Evolutionary conservation across 2,329 filamentous ascomycete species (phyloP), one percentile per base, ranked within the genome.

Genomic region (Davidsoniella eucalypti): DNA sequence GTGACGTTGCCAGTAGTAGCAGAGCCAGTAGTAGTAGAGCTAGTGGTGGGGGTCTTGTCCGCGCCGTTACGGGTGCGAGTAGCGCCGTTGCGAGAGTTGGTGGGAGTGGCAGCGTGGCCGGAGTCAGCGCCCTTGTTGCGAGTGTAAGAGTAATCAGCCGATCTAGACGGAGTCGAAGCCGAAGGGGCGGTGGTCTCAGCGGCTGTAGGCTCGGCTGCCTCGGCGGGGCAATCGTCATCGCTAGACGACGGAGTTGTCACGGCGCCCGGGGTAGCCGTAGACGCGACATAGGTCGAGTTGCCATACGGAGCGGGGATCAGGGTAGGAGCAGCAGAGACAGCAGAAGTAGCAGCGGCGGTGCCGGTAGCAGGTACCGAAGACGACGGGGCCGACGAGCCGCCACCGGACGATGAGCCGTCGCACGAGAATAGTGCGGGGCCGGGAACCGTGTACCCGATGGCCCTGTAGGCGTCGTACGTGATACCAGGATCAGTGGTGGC

Each of bases 381-480:
- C 2, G 23, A 36, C 14, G 42, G 2, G 17, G 23, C 16, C 14
- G 26, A 10, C 7, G 45, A 44, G 38, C 49, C 23, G 16, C 41
- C 14, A 12, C 29, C 29, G 12, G 40, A 25, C 1, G 49, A 44
- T 5, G 26, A 23, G 16, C 26, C 52, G 17, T 37, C 73, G 55
- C 59, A 59, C 12, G 54, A 55, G 52, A 62, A 57, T 44, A 56
- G 47, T 3, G 51, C 48, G 5, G 60, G 58, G 2, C 58, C 60
- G 7, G 59, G 58, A 43, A 61, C 54, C 5, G 45, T 51, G 45
- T 61, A 62, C 5, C 58, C n/a, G 57, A 56, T 0, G 9, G 57
- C 55, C 42, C 54, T 60, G 54, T 57, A 60, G 54, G 60, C 57
- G 54, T 56, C 58, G 54, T 60, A 57, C 2, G 50, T 56, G 44